Evolutionary conservation across 1,139 yeast species (phyloP), one percentile per base, ranked within the genome.

Genomic region (Magnusiomyces paraingens): DNA sequence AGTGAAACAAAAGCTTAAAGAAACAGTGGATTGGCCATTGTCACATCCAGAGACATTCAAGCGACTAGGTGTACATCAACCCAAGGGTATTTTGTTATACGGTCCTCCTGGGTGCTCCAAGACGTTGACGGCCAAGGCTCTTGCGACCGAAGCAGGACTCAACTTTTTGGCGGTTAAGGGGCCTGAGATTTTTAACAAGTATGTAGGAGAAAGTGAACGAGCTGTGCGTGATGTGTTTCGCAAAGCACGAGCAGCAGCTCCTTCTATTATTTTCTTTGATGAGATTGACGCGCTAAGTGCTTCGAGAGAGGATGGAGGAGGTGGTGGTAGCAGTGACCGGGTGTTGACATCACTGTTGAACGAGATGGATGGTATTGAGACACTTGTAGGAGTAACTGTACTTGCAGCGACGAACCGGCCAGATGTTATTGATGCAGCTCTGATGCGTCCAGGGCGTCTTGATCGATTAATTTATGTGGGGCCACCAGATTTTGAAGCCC

Each of bases 81-180:
- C 99, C 1, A 86, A 89, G 63, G 98, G 98, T 42, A 86, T 91
- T 0, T 70, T 91, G 49, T 73, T 91, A 18, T 91, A 91, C 67
- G 98, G 98, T 0, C 98, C 98, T 0, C 98, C 98, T 0, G 98
- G 98, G 6, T 91, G 97, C 71, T 90, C 97, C 6, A 91, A 91
- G 64, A 91, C 98, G 0, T 72, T 91, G 57, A 88, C 96, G 0
- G 97, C 97, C 1, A 91, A 91, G 66, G 98, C 98, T 0, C 72
- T 91, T 40, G 98, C 98, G 0, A 87, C 96, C 0, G 98, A 91
- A 70, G 86, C 96, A 1, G 97, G 96, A 0, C 78, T 91, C 53
- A 91, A 91, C 64, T 91, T 91, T 66, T 70, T 91, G 57, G 96
- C 97, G 0, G 96, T 91, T 11, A 91, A 91, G 69, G 98, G 98